A percentile compares a stretch with the other conserved stretches of the same genome.
These are phyloP conservation scores for Fermentozyma sake DNA, from an alignment of 1,139 yeast genomes.

Conservation along the genomic window DNA sequence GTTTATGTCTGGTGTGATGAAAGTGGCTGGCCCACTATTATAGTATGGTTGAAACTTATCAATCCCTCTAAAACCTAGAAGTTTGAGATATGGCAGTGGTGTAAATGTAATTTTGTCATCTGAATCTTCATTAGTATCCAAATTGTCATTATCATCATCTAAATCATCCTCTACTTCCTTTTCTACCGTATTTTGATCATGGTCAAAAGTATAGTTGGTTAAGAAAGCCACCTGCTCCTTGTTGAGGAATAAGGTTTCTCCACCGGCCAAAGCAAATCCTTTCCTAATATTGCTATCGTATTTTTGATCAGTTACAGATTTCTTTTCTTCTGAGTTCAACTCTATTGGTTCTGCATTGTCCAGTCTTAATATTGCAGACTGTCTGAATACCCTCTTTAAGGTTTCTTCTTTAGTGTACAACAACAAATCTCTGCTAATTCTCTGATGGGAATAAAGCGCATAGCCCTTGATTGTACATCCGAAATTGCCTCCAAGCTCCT, in stretches of 20 bases:
- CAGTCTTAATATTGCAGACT: slow-evolving; percentile 4
- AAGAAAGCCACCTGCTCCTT: slow-evolving; percentile 26
- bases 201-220: slow-evolving; percentile 34
- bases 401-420: slow-evolving; percentile 47
- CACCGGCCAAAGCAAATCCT: slow-evolving; percentile 27
- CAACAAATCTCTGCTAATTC: slow-evolving; percentile 35
- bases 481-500: slow-evolving; percentile 36
- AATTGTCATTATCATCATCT: slow-evolving; percentile 11
- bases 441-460: slow-evolving; percentile 54
- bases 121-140: slow-evolving; percentile 9
- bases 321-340: background rate
- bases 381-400: slow-evolving; percentile 48
- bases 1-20: slow-evolving; percentile 45
- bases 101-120: slow-evolving; percentile 6
- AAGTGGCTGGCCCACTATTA: slow-evolving; percentile 51
- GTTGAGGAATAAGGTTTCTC: slow-evolving; percentile 23
- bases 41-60: slow-evolving; percentile 45
- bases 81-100: slow-evolving; percentile 39
- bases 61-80: slow-evolving; percentile 63
- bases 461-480: slow-evolving; percentile 71
- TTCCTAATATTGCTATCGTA: slow-evolving; percentile 13
- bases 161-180: slow-evolving; percentile 17
- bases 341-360: background rate
- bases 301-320: background rate
- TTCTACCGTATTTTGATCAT: slow-evolving; percentile 14